These are phyloP conservation scores for Sporisorium graminicola DNA, from an alignment of 1,284 basidiomycete genomes.

Conservation along the genomic window DNA sequence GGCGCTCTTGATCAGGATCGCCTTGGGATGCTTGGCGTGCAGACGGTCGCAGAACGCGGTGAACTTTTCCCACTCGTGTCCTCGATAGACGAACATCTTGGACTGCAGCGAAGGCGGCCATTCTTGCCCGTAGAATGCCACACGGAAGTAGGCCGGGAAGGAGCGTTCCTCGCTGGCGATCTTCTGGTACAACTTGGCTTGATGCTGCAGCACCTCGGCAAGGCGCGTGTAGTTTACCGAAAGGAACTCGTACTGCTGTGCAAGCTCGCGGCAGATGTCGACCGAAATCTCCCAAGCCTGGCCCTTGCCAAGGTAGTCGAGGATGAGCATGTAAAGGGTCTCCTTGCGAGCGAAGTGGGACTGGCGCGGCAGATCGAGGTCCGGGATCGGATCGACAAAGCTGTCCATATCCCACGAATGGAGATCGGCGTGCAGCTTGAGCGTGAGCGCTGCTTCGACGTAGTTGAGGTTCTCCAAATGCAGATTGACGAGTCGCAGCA, in stretches of 20 bases:
- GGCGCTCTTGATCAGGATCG: conserved; percentile 81
- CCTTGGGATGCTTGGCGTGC: conserved; percentile 89
- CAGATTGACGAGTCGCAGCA: conserved; percentile 64
- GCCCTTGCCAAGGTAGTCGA: conserved; percentile 77
- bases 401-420: conserved; percentile 84
- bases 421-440: conserved; percentile 88
- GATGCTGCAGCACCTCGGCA: conserved; percentile 63
- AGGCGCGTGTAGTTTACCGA: conserved; percentile 73
- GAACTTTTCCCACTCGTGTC: conserved; percentile 89
- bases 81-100: conserved; percentile 88
- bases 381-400: conserved; percentile 75
- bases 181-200: conserved; percentile 63
- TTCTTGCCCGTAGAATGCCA: conserved; percentile 86
- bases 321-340: conserved; percentile 69
- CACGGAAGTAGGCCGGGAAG: conserved; percentile 80
- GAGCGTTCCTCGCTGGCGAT: conserved; percentile 59
- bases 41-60: conserved; percentile 85
- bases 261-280: conserved; percentile 85
- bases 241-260: conserved; percentile 62
- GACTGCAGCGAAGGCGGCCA: conserved; percentile 85
- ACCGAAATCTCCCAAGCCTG: conserved; percentile 96
- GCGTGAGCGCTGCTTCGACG: conserved; percentile 89
- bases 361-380: conserved; percentile 86
- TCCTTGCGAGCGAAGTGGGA: conserved; percentile 95
- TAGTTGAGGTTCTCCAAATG: conserved; percentile 88